Evolutionary conservation across 768 basidiomycete species (phyloP).

Genomic region (Lactarius evosmus): DNA sequence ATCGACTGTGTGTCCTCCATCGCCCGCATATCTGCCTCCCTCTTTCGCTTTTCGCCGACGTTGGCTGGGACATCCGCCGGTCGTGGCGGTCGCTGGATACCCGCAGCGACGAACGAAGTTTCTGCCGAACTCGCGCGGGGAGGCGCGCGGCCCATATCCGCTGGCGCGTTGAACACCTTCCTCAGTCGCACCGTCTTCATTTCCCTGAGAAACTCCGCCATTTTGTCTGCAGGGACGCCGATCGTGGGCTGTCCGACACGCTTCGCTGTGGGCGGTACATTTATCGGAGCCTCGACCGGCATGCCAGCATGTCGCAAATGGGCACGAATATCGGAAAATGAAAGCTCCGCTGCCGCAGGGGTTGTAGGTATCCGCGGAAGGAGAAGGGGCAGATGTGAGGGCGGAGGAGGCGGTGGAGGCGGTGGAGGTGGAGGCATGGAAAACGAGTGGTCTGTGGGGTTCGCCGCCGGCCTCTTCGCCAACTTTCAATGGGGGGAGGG

Average conservation of each 20-base stretch:
- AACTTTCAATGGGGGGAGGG: conserved; percentile 1
- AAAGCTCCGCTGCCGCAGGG: conserved; percentile 34
- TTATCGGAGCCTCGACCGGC: conserved; percentile 69
- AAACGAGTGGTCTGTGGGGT: conserved; percentile 5
- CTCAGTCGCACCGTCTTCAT: conserved; percentile 72
- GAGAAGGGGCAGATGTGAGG: conserved; percentile 23
- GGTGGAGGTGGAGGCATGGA: conserved; percentile 27
- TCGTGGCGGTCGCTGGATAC: conserved; percentile 22
- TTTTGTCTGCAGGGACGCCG: conserved; percentile 75
- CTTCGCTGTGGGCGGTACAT: conserved; percentile 38
- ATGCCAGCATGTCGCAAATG: conserved; percentile 53
- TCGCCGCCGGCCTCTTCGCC: conserved; percentile 12
- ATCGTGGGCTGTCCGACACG: conserved; percentile 63
- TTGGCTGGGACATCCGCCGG: background rate
- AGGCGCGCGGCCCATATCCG: conserved; percentile 26
- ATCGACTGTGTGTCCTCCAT: conserved; percentile 5
- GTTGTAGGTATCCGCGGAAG: conserved; percentile 26
- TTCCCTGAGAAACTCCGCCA: conserved; percentile 77
- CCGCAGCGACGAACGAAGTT: conserved; percentile 7
- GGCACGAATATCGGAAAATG: conserved; percentile 63
- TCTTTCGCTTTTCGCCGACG: conserved; percentile 25
- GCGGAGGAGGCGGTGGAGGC: conserved; percentile 25
- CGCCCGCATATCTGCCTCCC: conserved; percentile 8
- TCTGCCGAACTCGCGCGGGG: conserved; percentile 15
- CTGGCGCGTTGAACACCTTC: conserved; percentile 45